Evolutionary conservation across 257 asterid genomes (phyloP), one percentile per base, ranked within the genome.

Genomic region (Solanum bulbocastanum): DNA sequence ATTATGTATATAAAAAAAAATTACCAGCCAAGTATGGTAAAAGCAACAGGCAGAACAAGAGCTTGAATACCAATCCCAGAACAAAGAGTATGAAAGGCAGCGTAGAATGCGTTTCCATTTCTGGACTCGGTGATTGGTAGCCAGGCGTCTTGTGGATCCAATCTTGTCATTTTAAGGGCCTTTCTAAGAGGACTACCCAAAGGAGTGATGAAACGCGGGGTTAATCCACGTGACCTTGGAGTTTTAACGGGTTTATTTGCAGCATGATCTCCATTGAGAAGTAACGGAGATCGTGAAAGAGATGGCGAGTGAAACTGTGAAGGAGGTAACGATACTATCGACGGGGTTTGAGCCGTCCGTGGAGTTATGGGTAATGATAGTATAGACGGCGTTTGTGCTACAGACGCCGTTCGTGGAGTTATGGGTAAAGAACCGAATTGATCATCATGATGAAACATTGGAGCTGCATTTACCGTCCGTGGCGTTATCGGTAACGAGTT

Each of bases 21-120:
- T 23, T 91, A 96, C 99, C 99, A 96, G 90, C 98, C 99, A 85
- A 96, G 99, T 73, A 95, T 89, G 86, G 99, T 96, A 92, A 96
- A 95, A 87, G 99, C 94, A 79, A 96, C 98, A 0, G 98, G 99
- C 49, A 96, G 94, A 79, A 96, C 88, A 16, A 96, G 98, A 40
- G 99, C 99, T 89, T 96, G 99, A 86, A 96, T 88, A 44, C 99
- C 99, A 75, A 96, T 96, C 49, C 99, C 99, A 44, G 99, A 94
- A 37, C 98, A 96, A 37, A 95, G 27, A 62, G 99, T 95, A 71
- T 95, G 99, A 85, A 94, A 96, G 32, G 96, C 98, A 2, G 98
- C 98, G 40, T 95, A 96, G 37, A 91, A 95, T 10, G 98, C 98
- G 30, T 95, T 95, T 14, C 98, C 99, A 49, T 95, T 96, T 88